phyloP scores from a whole-genome alignment of 2,329 filamentous ascomycete species.

The Juglanconis juglandina region DNA sequence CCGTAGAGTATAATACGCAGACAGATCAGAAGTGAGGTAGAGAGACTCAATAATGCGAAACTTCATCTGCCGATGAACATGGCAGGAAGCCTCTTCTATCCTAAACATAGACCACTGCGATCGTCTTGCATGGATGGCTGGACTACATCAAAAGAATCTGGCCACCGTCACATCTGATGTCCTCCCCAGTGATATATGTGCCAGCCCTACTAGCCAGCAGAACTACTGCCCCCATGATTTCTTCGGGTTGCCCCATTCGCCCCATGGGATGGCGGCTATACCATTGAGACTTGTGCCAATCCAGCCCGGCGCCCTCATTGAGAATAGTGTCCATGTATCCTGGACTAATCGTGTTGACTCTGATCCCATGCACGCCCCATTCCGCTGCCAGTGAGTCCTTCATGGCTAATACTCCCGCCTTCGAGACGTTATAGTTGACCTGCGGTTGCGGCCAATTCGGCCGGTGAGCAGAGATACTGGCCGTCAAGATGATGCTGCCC shows the following conservation, averaged over 20 bases:
- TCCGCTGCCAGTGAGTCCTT: slow-evolving; percentile 67
- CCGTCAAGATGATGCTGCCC: slow-evolving; percentile 63
- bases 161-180: slow-evolving; percentile 63
- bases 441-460: slow-evolving; percentile 74
- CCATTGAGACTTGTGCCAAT: slow-evolving; percentile 54
- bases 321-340: slow-evolving; percentile 77
- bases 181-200: slow-evolving; percentile 65
- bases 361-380: slow-evolving; percentile 68
- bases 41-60: no score
- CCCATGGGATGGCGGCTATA: slow-evolving; percentile 58
- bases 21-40: no score
- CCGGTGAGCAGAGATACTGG: slow-evolving; percentile 64
- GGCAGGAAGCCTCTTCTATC: not conserved
- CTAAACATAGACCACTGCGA: not conserved
- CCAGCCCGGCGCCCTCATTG: slow-evolving; percentile 62
- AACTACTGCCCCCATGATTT: slow-evolving; percentile 61
- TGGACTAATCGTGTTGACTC: slow-evolving; percentile 67
- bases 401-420: slow-evolving; percentile 62
- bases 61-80: not conserved
- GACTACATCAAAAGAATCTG: slow-evolving; percentile 16
- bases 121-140: not conserved
- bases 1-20: no score
- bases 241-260: slow-evolving; percentile 61
- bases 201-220: slow-evolving; percentile 59
- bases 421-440: slow-evolving; percentile 68